phyloP scores from a whole-genome alignment of 2,329 filamentous ascomycete species.

The Trichoderma hamatum region DNA sequence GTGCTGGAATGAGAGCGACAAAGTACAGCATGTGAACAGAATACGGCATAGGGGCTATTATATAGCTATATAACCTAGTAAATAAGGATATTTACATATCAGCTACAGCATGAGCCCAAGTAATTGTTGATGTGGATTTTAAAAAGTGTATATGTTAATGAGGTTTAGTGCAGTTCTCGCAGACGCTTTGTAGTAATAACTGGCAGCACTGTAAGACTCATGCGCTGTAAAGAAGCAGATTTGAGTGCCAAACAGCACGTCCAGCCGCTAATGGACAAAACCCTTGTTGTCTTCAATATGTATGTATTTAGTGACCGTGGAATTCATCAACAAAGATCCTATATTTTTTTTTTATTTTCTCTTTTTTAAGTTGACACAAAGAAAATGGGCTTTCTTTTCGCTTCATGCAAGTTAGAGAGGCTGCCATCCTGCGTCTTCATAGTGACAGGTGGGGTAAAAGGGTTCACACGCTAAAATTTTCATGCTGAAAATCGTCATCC shows the following conservation, averaged over 20 bases:
- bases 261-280: background rate
- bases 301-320: background rate
- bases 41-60: background rate
- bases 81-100: background rate
- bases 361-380: too few species aligned
- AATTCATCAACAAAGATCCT: background rate
- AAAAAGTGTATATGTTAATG: too few species aligned
- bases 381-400: background rate
- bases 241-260: background rate
- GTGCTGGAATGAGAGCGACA: background rate
- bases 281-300: background rate
- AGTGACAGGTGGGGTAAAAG: constrained; percentile 5
- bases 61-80: background rate
- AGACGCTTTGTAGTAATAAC: too few species aligned
- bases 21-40: background rate
- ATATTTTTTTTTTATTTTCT: too few species aligned
- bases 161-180: background rate
- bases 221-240: background rate
- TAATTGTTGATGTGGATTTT: background rate
- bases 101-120: background rate
- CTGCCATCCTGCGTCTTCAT: background rate
- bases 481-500: constrained; percentile 6
- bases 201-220: background rate
- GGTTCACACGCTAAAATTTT: constrained; percentile 13
- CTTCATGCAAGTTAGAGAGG: background rate